phyloP scores from a whole-genome alignment of 2,329 filamentous ascomycete species.

The Trichoderma lentiforme region DNA sequence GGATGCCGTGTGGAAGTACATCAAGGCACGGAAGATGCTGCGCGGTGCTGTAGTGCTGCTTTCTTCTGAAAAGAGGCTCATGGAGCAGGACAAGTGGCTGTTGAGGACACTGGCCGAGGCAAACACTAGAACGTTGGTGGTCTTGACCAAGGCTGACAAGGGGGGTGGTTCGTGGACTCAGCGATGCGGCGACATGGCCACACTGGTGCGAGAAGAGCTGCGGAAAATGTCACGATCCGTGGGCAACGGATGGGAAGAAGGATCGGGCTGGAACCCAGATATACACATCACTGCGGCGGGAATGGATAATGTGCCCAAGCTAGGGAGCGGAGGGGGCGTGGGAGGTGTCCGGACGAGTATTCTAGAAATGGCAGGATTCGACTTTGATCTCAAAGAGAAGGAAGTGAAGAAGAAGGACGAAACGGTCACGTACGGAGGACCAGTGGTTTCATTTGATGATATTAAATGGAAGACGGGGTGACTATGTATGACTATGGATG shows the following conservation, averaged over 20 bases:
- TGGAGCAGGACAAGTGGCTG: slow-evolving; percentile 46
- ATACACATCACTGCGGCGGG: slow-evolving; percentile 39
- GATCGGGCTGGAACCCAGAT: slow-evolving; percentile 29
- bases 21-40: slow-evolving; percentile 45
- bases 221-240: slow-evolving; percentile 23
- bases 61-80: slow-evolving; percentile 51
- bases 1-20: slow-evolving; percentile 48
- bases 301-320: slow-evolving; percentile 30
- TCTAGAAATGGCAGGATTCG: slow-evolving; percentile 40
- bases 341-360: slow-evolving; percentile 40
- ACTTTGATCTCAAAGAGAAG: slow-evolving; percentile 29
- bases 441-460: slow-evolving; percentile 39
- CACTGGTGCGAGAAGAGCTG: slow-evolving; percentile 29
- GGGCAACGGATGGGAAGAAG: slow-evolving; percentile 30
- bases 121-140: slow-evolving; percentile 45
- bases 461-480: slow-evolving; percentile 32
- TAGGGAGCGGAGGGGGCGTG: slow-evolving; percentile 38
- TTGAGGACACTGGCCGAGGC: slow-evolving; percentile 45
- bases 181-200: slow-evolving; percentile 28
- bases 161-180: slow-evolving; percentile 30
- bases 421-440: slow-evolving; percentile 35
- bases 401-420: slow-evolving; percentile 36
- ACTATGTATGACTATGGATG: neutral
- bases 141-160: slow-evolving; percentile 59
- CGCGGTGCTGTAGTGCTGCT: slow-evolving; percentile 53